A percentile compares a stretch with the other conserved stretches of the same genome.
phyloP scores from a whole-genome alignment of 1,284 basidiomycete genomes.

The Bjerkandera adusta region DNA sequence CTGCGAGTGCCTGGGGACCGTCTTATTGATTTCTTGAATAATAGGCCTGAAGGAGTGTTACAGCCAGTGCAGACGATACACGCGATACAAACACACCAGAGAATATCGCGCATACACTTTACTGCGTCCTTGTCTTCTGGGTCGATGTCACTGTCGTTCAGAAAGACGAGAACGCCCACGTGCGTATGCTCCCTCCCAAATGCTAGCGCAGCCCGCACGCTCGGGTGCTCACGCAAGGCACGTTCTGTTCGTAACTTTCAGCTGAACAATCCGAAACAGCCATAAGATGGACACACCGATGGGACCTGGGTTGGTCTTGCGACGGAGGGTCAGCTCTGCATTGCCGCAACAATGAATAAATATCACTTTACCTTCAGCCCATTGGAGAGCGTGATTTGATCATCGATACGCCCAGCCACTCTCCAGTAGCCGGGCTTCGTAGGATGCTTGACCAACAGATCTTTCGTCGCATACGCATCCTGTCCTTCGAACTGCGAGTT shows the following conservation, averaged over 20 bases:
- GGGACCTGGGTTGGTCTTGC: slow-evolving; percentile 31
- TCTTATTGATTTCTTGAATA: slow-evolving; percentile 36
- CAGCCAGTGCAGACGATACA: no score
- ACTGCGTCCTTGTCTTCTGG: slow-evolving; percentile 31
- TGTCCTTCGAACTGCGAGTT: slow-evolving; percentile 29
- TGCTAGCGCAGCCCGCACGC: slow-evolving; percentile 31
- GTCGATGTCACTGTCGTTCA: slow-evolving; percentile 23
- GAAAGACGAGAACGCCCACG: slow-evolving; percentile 41
- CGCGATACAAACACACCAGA: no score
- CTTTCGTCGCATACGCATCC: slow-evolving; percentile 37
- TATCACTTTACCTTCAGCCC: slow-evolving; percentile 43
- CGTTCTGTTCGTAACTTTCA: no score
- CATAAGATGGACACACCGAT: slow-evolving; percentile 25
- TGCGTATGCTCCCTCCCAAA: slow-evolving; percentile 41
- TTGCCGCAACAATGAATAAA: no score
- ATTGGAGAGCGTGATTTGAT: slow-evolving; percentile 49
- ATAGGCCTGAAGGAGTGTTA: slow-evolving; percentile 29
- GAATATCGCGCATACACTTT: slow-evolving; percentile 27
- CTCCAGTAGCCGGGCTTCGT: slow-evolving; percentile 41
- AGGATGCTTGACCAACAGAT: slow-evolving; percentile 46
- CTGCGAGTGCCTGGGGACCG: slow-evolving; percentile 39
- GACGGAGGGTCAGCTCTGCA: background rate
- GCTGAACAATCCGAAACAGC: no score
- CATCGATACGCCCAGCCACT: slow-evolving; percentile 46
- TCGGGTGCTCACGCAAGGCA: slow-evolving; percentile 34